Evolutionary conservation across 2,329 filamentous ascomycete species (phyloP), one percentile per base, ranked within the genome.

Genomic region (Orbilia oligospora): DNA sequence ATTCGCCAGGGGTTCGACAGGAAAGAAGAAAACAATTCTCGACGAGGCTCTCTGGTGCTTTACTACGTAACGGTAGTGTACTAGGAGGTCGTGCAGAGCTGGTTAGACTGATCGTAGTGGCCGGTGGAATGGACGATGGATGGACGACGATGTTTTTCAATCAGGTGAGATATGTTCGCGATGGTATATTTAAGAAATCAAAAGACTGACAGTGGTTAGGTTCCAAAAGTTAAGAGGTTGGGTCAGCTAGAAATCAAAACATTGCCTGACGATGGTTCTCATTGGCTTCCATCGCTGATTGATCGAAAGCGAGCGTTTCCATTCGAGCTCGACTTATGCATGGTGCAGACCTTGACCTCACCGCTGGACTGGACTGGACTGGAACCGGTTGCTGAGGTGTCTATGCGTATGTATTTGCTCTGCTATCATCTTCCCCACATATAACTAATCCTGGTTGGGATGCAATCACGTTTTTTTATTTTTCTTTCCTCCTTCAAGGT

Each of bases 321-420:
- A 77, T 70, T 41, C 67, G 67, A 70, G 66, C 67, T 77, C 68
- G 58, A 77, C 61, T 65, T 61, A 69, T 77, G 73, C 73, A 77
- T 71, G 27, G 44, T 76, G 66, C 72, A 76, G 64, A 66, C 10
- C 41, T 27, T 14, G 27, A 20, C 33, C n/a, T 65, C 68, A 53
- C 68, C 55, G 38, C 46, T 71, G 55, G 58, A n/a, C 61, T 49
- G 44, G 61, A 65, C 33, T 27, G 44, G 24, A 61, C 49, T n/a
- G 61, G 24, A 65, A 49, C 70, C 48, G 51, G 33, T 58, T 76
- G 71, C 67, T 77, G 73, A 77, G 67, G 73, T 77, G 73, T 77
- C 67, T 71, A 71, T 67, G 66, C 66, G 41, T 66, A 20, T 41
- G 38, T 12, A 30, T 38, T n/a, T 53, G 51, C 53, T 51, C 58